A percentile compares a stretch with the other conserved stretches of the same genome.
These are phyloP conservation scores for Fusarium sp. DNA, from an alignment of 2,329 filamentous ascomycete genomes.

Conservation along the genomic window DNA sequence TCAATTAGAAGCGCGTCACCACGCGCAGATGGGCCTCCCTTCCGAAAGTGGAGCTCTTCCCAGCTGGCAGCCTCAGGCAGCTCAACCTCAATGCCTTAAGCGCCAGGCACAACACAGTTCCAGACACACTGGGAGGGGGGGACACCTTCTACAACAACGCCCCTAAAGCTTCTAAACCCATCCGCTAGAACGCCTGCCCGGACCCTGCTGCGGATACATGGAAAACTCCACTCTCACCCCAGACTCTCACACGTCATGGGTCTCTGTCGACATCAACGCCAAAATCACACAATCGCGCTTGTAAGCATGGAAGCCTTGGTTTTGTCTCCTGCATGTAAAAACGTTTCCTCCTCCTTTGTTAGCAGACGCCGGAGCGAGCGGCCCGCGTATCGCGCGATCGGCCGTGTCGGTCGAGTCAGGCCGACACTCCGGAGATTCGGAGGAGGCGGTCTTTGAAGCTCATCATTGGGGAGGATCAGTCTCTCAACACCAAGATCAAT, in stretches of 20 bases:
- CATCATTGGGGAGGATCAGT: not conserved
- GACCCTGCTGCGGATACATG: constrained; percentile 11
- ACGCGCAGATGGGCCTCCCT: not conserved
- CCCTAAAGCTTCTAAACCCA: constrained; percentile 19
- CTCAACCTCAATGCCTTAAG: not conserved
- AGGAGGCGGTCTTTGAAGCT: not conserved
- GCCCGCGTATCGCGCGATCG: constrained; percentile 30
- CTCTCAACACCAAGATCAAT: not conserved
- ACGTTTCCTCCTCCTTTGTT: not conserved
- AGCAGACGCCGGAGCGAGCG: constrained; percentile 14
- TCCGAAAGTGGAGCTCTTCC: not conserved
- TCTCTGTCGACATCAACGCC: constrained; percentile 37
- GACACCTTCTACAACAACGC: constrained; percentile 24
- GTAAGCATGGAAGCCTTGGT: not conserved
- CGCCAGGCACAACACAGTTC: constrained; percentile 10
- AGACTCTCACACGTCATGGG: constrained; percentile 35
- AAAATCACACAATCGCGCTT: constrained; percentile 43
- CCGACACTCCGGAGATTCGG: constrained; percentile 22
- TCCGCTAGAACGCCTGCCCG: constrained; percentile 17
- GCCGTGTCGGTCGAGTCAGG: constrained; percentile 22
- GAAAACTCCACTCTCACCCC: constrained; percentile 35
- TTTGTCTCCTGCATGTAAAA: constrained; percentile 3
- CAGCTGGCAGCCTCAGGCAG: not conserved
- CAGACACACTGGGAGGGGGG: not conserved
- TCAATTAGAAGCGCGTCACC: constrained; percentile 26